These are phyloP conservation scores for Irpex lacteus DNA, from an alignment of 1,284 basidiomycete genomes.

Conservation along the genomic window DNA sequence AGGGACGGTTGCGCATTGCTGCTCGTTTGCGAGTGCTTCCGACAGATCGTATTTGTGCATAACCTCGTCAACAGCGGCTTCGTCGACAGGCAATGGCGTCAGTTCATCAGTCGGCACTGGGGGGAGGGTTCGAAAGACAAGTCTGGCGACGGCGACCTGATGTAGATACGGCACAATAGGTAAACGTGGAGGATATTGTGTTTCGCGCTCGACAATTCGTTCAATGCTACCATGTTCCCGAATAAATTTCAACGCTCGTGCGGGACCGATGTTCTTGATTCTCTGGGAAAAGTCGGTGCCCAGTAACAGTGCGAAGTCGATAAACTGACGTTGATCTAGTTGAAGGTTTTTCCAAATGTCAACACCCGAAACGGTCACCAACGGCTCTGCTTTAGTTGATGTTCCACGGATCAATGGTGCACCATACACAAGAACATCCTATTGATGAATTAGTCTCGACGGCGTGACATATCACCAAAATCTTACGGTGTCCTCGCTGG, in stretches of 20 bases:
- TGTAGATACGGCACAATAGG: slow-evolving; percentile 51
- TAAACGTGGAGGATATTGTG: slow-evolving; percentile 47
- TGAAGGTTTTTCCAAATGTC: slow-evolving; percentile 58
- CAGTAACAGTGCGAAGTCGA: slow-evolving; percentile 83
- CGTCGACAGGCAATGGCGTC: slow-evolving; percentile 36
- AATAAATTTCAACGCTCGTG: slow-evolving; percentile 71
- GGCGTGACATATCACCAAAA: background rate
- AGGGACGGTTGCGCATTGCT: slow-evolving; percentile 41
- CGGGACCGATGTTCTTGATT: slow-evolving; percentile 77
- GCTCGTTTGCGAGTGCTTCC: slow-evolving; percentile 26
- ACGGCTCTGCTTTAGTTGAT: slow-evolving; percentile 52
- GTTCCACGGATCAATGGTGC: slow-evolving; percentile 78
- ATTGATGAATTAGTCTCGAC: background rate
- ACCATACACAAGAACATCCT: slow-evolving; percentile 80
- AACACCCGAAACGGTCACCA: slow-evolving; percentile 61
- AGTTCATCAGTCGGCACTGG: slow-evolving; percentile 48
- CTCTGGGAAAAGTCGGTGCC: slow-evolving; percentile 88
- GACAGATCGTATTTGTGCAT: slow-evolving; percentile 46
- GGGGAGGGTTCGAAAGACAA: slow-evolving; percentile 62
- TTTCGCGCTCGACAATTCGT: slow-evolving; percentile 55
- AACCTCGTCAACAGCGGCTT: slow-evolving; percentile 39
- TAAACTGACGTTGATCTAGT: slow-evolving; percentile 54
- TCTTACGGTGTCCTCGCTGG: slow-evolving; percentile 80
- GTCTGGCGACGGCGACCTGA: slow-evolving; percentile 56
- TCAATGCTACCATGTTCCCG: slow-evolving; percentile 72